Evolutionary conservation across 2,329 filamentous ascomycete species (phyloP).

Genomic region (Hymenoscyphus repandus): DNA sequence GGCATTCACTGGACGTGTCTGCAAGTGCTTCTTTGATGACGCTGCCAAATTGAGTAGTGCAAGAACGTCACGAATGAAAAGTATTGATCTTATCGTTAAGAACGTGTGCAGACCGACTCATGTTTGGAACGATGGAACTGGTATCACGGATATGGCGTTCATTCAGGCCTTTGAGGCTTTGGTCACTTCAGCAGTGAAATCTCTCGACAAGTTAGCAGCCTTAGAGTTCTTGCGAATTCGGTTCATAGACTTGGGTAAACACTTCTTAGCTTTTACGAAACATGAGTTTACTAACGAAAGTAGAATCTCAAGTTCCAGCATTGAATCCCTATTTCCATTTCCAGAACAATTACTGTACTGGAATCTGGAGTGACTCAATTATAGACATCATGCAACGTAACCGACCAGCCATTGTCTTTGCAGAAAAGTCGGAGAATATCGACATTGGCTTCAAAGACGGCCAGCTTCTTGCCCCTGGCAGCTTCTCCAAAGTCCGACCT

Average conservation of each 20-base stretch:
- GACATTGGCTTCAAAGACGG: slow-evolving; percentile 56
- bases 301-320: slow-evolving; percentile 64
- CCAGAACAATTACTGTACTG: slow-evolving; percentile 54
- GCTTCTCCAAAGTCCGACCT: slow-evolving; percentile 24
- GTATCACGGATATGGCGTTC: slow-evolving; percentile 67
- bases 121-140: slow-evolving; percentile 58
- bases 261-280: neutral
- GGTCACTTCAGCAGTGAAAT: slow-evolving; percentile 57
- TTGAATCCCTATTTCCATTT: slow-evolving; percentile 70
- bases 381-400: slow-evolving; percentile 53
- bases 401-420: slow-evolving; percentile 53
- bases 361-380: slow-evolving; percentile 68
- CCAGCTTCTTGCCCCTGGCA: slow-evolving; percentile 32
- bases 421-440: slow-evolving; percentile 58
- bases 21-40: slow-evolving; percentile 61
- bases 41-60: slow-evolving; percentile 46
- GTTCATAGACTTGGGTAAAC: slow-evolving; percentile 64
- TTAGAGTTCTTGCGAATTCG: slow-evolving; percentile 64
- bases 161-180: slow-evolving; percentile 67
- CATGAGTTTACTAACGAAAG: slow-evolving; percentile 10
- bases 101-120: slow-evolving; percentile 59
- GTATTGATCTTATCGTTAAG: slow-evolving; percentile 67
- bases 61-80: slow-evolving; percentile 47
- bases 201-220: slow-evolving; percentile 52
- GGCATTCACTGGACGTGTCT: slow-evolving; percentile 67